Evolutionary conservation across 2,329 filamentous ascomycete species (phyloP).

Genomic region (Colletotrichum ledebouriae): DNA sequence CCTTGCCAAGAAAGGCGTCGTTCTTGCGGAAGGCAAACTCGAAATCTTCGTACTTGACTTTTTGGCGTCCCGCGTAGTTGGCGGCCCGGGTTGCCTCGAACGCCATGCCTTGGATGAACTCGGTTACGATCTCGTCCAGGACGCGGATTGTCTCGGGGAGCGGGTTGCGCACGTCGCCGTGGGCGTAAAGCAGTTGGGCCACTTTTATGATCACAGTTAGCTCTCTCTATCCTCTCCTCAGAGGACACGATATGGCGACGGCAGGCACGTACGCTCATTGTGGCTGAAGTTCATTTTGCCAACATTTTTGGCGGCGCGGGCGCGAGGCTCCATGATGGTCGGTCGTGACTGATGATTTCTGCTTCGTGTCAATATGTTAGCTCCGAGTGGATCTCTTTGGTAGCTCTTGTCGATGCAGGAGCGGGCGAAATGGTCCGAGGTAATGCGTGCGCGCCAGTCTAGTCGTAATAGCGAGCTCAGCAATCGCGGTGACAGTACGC

Average conservation of each 20-base stretch:
- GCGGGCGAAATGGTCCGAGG: too few relatives aligned
- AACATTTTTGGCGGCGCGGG: slow-evolving; percentile 83
- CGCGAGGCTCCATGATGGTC: slow-evolving; percentile 78
- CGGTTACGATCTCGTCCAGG: slow-evolving; percentile 95
- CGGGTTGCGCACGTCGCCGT: slow-evolving; percentile 82
- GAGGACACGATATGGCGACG: too few relatives aligned
- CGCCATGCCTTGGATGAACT: slow-evolving; percentile 95
- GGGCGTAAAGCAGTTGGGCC: slow-evolving; percentile 80
- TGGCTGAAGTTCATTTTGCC: slow-evolving; percentile 85
- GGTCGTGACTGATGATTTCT: background rate
- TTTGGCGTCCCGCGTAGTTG: slow-evolving; percentile 88
- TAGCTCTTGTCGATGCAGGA: too few relatives aligned
- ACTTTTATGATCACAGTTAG: slow-evolving; percentile 61
- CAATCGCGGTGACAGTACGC: slow-evolving; percentile 29
- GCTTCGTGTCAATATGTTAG: background rate
- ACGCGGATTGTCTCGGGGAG: slow-evolving; percentile 87
- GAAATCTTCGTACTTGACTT: slow-evolving; percentile 98
- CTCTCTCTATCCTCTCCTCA: background rate
- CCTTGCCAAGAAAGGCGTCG: slow-evolving; percentile 86
- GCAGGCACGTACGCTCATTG: slow-evolving; percentile 72
- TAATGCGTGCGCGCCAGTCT: background rate
- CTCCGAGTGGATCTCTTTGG: background rate
- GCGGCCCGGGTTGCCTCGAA: slow-evolving; percentile 90
- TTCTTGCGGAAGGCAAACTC: slow-evolving; percentile 93
- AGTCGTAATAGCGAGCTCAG: background rate